Conservation (phyloP, 2,329 filamentous ascomycete genomes). For the Parascedosporium putredinis region DNA sequence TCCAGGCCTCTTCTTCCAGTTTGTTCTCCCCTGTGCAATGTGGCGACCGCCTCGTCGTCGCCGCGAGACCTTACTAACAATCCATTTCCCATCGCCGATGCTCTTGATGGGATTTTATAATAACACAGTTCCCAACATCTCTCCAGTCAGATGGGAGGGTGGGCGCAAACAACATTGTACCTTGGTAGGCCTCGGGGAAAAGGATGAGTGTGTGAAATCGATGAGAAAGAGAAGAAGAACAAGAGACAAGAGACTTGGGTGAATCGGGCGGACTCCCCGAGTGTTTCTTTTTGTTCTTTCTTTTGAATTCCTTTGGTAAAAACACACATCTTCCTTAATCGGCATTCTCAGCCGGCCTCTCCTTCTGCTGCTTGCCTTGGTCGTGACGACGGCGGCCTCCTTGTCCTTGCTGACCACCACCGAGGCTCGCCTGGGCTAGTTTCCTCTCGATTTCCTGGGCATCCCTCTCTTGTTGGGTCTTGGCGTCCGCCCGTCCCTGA, state of each 20-base stretch:
- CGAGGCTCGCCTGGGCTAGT: constrained; percentile 32
- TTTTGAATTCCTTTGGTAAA: not conserved
- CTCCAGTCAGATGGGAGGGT: no score
- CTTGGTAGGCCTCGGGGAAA: no score
- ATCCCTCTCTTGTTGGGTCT: constrained; percentile 69
- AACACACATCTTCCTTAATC: constrained; percentile 32
- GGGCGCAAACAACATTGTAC: no score
- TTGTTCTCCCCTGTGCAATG: no score
- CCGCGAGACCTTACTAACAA: not conserved
- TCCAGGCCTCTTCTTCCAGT: no score
- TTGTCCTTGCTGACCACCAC: constrained; percentile 21
- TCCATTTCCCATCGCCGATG: not conserved
- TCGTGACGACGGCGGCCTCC: constrained; percentile 18
- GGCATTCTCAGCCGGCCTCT: constrained; percentile 42
- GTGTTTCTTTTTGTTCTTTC: not conserved
- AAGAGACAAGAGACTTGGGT: no score
- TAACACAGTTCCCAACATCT: not conserved
- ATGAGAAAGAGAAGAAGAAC: not conserved
- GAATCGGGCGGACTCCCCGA: no score
- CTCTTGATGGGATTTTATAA: not conserved
- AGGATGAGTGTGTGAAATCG: no score
- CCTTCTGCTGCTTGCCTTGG: constrained; percentile 25
- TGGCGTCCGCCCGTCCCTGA: constrained; percentile 70
- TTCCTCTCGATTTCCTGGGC: constrained; percentile 61
- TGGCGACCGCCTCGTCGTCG: no score